phyloP scores from a whole-genome alignment of 768 basidiomycete genomes.

The Lepiota venenata region DNA sequence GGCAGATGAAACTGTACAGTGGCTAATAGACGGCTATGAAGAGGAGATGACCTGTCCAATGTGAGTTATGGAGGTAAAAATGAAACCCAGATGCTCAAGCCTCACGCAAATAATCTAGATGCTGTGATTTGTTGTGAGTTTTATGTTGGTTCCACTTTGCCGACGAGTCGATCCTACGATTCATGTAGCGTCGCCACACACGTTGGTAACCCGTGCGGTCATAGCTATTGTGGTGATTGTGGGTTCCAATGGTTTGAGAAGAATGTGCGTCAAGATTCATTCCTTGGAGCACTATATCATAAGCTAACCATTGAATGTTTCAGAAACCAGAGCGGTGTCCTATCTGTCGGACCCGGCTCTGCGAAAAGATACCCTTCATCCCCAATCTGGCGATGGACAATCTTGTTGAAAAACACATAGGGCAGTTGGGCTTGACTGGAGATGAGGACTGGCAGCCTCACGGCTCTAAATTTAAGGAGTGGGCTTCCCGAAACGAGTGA shows the following conservation, averaged over 20 bases:
- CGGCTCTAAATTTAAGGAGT: conserved; percentile 48
- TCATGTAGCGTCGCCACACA: conserved; percentile 53
- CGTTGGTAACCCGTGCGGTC: conserved; percentile 68
- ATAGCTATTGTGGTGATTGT: conserved; percentile 69
- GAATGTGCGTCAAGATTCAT: conserved; percentile 36
- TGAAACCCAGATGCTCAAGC: conserved; percentile 10
- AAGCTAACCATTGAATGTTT: conserved; percentile 20
- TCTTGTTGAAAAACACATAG: conserved; percentile 57
- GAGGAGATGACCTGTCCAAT: conserved; percentile 70
- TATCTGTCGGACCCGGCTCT: conserved; percentile 51
- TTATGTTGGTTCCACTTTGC: background rate
- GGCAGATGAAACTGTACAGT: conserved; percentile 19
- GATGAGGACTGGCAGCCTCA: conserved; percentile 48
- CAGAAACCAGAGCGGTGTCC: conserved; percentile 46
- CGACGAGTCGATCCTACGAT: background rate
- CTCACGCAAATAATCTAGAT: conserved; percentile 36
- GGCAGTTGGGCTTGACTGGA: conserved; percentile 40
- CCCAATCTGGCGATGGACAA: conserved; percentile 65
- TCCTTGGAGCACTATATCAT: conserved; percentile 4
- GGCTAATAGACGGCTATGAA: conserved; percentile 47
- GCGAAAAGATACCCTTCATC: conserved; percentile 42
- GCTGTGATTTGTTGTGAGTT: conserved; percentile 67
- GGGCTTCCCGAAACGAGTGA: conserved; percentile 53
- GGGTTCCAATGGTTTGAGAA: conserved; percentile 55
- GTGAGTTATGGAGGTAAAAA: conserved; percentile 36